A percentile compares a stretch with the other conserved stretches of the same genome.
Evolutionary conservation across 2,329 filamentous ascomycete species (phyloP).

Genomic region (Nectriaceae sp.): DNA sequence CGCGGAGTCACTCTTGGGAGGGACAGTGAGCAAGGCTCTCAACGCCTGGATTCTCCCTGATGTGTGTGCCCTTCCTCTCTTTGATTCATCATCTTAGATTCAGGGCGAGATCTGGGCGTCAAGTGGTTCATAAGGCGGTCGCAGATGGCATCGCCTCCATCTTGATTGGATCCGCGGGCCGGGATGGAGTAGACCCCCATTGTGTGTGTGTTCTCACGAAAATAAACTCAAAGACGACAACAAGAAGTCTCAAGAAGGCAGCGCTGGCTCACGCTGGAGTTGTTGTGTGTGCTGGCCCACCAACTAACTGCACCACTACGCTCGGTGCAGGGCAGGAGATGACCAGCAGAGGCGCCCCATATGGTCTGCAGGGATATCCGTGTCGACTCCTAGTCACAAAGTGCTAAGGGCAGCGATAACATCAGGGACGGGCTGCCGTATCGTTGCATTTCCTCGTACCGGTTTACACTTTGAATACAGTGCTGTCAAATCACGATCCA

Average conservation of each 20-base stretch:
- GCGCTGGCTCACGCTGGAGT: too few species aligned
- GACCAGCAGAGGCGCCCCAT: too few species aligned
- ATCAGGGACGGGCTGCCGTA: slow-evolving; percentile 1
- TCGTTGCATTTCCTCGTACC: slow-evolving; percentile 10
- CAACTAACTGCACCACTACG: too few species aligned
- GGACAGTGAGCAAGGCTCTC: too few species aligned
- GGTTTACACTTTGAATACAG: neutral
- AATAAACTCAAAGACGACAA: slow-evolving; percentile 20
- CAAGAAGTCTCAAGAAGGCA: slow-evolving; percentile 19
- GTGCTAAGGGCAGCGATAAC: slow-evolving; percentile 10
- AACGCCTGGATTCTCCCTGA: neutral
- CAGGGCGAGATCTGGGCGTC: neutral
- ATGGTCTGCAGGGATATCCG: too few species aligned
- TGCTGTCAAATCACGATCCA: slow-evolving; percentile 4
- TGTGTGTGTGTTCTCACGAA: neutral
- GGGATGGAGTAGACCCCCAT: slow-evolving; percentile 14
- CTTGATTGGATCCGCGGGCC: slow-evolving; percentile 27
- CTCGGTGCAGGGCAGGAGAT: too few species aligned
- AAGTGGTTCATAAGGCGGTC: slow-evolving; percentile 24
- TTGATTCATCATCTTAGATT: neutral
- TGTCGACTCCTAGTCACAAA: too few species aligned
- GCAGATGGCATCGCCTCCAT: slow-evolving; percentile 22
- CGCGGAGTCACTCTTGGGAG: too few species aligned
- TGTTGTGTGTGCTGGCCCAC: too few species aligned
- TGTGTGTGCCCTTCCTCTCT: neutral